phyloP scores from a whole-genome alignment of 306 rosid genomes.

The Quercus agrifolia region DNA sequence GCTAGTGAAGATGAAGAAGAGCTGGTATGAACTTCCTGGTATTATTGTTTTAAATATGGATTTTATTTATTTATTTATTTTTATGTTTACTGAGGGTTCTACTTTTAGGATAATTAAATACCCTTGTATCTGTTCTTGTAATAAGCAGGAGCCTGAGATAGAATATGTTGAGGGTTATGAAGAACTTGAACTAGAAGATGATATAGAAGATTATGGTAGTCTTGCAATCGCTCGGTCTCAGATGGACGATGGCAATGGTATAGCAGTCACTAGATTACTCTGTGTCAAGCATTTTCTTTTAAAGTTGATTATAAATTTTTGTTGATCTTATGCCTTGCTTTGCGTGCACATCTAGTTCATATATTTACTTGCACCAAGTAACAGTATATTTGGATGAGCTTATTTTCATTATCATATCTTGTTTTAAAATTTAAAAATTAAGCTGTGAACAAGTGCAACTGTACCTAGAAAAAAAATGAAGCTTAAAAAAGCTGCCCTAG shows the following conservation, averaged over 20 bases:
- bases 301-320: background rate
- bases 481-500: too few species aligned
- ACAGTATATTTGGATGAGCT: too few species aligned
- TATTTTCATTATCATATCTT: too few species aligned
- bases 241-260: constrained; percentile 51
- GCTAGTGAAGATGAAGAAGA: constrained; percentile 52
- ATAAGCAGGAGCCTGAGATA: constrained; percentile 55
- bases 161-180: constrained; percentile 79
- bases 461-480: too few species aligned
- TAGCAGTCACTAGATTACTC: background rate
- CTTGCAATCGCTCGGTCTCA: constrained; percentile 18
- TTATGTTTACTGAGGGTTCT: background rate
- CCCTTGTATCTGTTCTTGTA: constrained; percentile 5
- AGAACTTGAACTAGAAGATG: constrained; percentile 78
- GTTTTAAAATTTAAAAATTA: too few species aligned
- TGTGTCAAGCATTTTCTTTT: background rate
- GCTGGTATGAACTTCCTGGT: constrained; percentile 37
- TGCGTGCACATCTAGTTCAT: background rate
- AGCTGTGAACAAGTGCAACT: too few species aligned
- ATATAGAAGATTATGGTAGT: constrained; percentile 80
- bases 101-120: background rate
- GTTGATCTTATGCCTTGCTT: background rate
- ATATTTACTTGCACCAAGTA: background rate
- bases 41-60: constrained; percentile 2
- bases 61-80: background rate